Base-by-base conservation (phyloP, 495 filamentous ascomycete genomes). In the Penicillium cosmopolitanum region DNA sequence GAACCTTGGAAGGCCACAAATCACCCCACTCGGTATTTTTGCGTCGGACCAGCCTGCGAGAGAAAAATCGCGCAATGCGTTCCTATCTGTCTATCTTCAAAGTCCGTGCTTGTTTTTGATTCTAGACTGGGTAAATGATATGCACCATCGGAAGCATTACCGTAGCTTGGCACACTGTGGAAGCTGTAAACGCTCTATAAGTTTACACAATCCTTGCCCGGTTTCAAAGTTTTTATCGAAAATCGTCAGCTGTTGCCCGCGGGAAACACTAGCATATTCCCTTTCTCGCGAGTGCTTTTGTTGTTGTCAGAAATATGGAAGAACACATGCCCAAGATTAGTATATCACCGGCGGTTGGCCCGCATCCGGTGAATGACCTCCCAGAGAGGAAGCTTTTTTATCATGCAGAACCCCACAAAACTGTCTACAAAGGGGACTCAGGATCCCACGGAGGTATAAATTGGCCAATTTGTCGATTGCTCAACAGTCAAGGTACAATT, bases 91-190 rank as follows among this genome's bases (percentile, higher is more conserved):
- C 15, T n/a, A 16, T 10, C 42, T 12, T 19, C 0, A 5, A 16
- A 44, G 42, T 44, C 42, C 9, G 42, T 44, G 42, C 42, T 44
- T 19, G 5, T 16, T 18, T 44, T n/a, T 0, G 15, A 8, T 18
- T 44, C 42, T 13, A 44, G 15, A 18, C 16, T 10, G 7, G 7
- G 42, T 44, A 44, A 44, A 44, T 44, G 16, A 19, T 44, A 44
- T 44, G 42, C 42, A 44, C 12, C n/a, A 44, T n/a, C 42, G 42
- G 42, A 19, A 44, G 42, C 42, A 44, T 18, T 44, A 4, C 42
- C 42, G 42, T 44, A 44, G 42, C 42, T 44, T n/a, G n/a, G 10
- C n/a, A 44, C n/a, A 12, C 42, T n/a, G 28, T 31, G 5, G 16
- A 44, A 16, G 42, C n/a, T 16, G 42, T 19, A 44, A 9, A 3